These are phyloP conservation scores for Leccinum subtestaceum DNA, from an alignment of 768 basidiomycete genomes.

Conservation along the genomic window DNA sequence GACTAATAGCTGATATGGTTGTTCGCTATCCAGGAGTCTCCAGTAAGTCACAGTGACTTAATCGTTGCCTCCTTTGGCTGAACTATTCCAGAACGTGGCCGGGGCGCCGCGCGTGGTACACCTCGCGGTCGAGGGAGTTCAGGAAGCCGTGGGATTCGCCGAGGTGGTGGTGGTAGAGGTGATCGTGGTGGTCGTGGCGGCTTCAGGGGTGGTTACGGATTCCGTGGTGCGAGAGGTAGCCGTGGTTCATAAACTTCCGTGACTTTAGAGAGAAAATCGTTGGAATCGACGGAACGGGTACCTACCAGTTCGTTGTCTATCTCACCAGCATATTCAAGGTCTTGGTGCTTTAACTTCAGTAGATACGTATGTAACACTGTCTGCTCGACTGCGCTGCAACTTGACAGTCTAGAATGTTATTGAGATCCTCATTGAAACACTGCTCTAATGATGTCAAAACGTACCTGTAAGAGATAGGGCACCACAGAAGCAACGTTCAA, in stretches of 20 bases:
- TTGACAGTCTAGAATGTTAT: slow-evolving; percentile 39
- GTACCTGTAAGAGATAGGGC: slow-evolving; percentile 53
- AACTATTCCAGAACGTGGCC: slow-evolving; percentile 46
- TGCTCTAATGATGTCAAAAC: slow-evolving; percentile 6
- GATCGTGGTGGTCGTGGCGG: slow-evolving; percentile 45
- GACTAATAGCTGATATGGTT: background rate
- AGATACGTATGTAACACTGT: slow-evolving; percentile 43
- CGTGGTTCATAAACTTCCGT: slow-evolving; percentile 43
- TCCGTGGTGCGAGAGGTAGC: slow-evolving; percentile 44
- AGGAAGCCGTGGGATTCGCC: slow-evolving; percentile 34
- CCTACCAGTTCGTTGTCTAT: background rate
- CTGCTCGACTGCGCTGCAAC: slow-evolving; percentile 50
- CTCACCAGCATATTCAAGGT: slow-evolving; percentile 30
- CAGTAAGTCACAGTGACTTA: slow-evolving; percentile 7
- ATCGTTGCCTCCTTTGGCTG: slow-evolving; percentile 18
- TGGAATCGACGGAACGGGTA: background rate
- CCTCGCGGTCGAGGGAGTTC: slow-evolving; percentile 26
- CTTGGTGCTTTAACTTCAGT: slow-evolving; percentile 52
- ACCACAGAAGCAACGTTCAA: slow-evolving; percentile 39
- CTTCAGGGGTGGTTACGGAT: slow-evolving; percentile 45
- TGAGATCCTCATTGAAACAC: background rate
- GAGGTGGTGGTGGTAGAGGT: slow-evolving; percentile 33
- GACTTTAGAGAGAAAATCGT: background rate
- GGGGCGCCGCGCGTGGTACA: slow-evolving; percentile 32
- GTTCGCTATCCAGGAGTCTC: slow-evolving; percentile 28